phyloP scores from a whole-genome alignment of 2,329 filamentous ascomycete species.

The Emmonsiellopsis sp. region DNA sequence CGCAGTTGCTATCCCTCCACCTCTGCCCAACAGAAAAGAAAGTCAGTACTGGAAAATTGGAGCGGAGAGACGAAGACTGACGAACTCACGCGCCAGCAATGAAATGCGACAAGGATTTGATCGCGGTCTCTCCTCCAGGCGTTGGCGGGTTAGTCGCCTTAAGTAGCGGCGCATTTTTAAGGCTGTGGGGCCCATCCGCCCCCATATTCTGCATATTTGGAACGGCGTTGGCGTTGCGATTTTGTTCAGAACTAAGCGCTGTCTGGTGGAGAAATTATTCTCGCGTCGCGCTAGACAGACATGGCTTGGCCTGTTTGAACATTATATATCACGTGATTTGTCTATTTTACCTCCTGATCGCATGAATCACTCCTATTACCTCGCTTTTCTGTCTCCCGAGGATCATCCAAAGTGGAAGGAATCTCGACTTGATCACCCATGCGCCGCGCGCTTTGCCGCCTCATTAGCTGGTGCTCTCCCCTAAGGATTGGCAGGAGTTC shows the following conservation, averaged over 20 bases:
- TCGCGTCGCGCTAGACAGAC: too few relatives aligned
- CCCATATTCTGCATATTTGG: neutral
- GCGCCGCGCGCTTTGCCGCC: neutral
- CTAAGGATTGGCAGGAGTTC: neutral
- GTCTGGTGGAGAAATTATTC: too few relatives aligned
- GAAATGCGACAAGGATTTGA: slow-evolving; percentile 83
- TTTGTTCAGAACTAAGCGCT: too few relatives aligned
- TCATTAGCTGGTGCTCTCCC: neutral
- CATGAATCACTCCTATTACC: neutral
- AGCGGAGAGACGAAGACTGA: slow-evolving; percentile 9
- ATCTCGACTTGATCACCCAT: neutral
- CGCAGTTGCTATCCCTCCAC: slow-evolving; percentile 84
- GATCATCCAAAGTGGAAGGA: too few relatives aligned
- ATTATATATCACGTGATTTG: too few relatives aligned
- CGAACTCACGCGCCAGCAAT: slow-evolving; percentile 72
- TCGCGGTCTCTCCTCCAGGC: slow-evolving; percentile 1
- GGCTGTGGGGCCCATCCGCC: neutral
- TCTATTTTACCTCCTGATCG: too few relatives aligned
- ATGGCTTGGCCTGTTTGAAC: too few relatives aligned
- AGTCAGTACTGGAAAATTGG: slow-evolving; percentile 7
- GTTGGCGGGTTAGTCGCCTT: neutral
- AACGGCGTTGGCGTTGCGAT: too few relatives aligned
- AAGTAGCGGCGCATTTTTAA: neutral
- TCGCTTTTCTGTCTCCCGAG: neutral
- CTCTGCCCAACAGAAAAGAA: slow-evolving; percentile 38